A percentile compares a stretch with the other conserved stretches of the same genome.
Conservation (phyloP, 192 early-diverging fungal species). For the Glomus cerebriforme region DNA sequence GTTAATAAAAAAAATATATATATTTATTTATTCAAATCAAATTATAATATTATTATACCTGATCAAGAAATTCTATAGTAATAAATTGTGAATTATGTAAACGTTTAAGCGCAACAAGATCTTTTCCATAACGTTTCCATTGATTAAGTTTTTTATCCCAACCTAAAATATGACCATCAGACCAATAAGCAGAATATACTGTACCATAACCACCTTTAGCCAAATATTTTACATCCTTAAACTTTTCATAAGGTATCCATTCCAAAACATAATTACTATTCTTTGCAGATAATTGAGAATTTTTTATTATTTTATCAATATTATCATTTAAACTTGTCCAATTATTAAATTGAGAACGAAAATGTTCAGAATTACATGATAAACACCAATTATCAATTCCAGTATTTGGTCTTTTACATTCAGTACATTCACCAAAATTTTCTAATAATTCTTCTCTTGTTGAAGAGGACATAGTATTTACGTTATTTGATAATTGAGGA, state of each 20-base stretch:
- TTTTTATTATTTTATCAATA: neutral
- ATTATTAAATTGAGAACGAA: neutral
- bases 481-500: neutral
- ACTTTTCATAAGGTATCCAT: slow-evolving; percentile 26
- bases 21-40: no score
- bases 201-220: slow-evolving; percentile 6
- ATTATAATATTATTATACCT: neutral
- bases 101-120: neutral
- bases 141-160: neutral
- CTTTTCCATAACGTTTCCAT: neutral
- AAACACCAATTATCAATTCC: neutral
- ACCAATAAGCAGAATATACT: slow-evolving; percentile 5
- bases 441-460: neutral
- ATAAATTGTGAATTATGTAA: slow-evolving; percentile 5
- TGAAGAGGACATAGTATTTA: neutral
- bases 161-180: neutral
- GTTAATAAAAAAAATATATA: no score
- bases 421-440: neutral
- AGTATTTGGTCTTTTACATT: neutral
- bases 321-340: slow-evolving; percentile 14
- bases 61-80: neutral
- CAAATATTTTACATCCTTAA: slow-evolving; percentile 2
- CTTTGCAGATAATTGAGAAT: neutral
- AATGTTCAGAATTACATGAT: slow-evolving; percentile 7
- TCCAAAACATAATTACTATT: neutral